Base-by-base conservation (phyloP, 2,329 filamentous ascomycete species). In the Trichoderma breve region DNA sequence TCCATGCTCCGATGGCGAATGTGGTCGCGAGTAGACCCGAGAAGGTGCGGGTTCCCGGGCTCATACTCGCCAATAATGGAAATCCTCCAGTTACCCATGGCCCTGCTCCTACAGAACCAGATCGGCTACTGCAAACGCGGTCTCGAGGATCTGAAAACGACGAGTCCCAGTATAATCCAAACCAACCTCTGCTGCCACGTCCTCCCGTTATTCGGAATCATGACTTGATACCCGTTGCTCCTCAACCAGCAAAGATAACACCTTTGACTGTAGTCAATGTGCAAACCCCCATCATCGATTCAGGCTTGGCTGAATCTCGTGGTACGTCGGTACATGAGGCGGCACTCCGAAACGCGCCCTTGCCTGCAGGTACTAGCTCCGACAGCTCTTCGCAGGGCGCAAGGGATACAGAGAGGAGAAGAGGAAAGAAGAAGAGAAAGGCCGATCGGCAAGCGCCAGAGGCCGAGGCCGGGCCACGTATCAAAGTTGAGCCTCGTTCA, bases 181-280 rank as follows among this genome's bases (percentile, higher is more conserved):
- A 77, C 66, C 68, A 75, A 11, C 30, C 57, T 28, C n/a, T 26
- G 57, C 57, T 62, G n/a, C 79, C 77, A 76, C 28, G 18, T 3
- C 87, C 91, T 73, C 89, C 90, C 67, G 83, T 95, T 72, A 86
- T 95, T 76, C 89, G 90, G 78, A 91, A 90, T 76, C 91, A 94
- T 79, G 91, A 95, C 39, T 88, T 90, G 65, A 91, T 90, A 43
- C 92, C 91, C 55, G 83, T 91, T 78, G 93, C 93, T 66, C 92
- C 93, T 30, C 92, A 93, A 77, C 92, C 93, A 68, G 90, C 90
- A 63, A 91, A 93, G 78, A 89, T 89, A 74, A 86, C 92, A 79
- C 84, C 87, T 74, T 78, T 91, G 82, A 83, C 87, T 76, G 81
- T 83, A 78, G 80, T 84, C 80, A 74, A 84, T 81, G 78, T 78